Conservation (phyloP, 2,329 filamentous ascomycete species). For the Penicillium sclerotiorum region DNA sequence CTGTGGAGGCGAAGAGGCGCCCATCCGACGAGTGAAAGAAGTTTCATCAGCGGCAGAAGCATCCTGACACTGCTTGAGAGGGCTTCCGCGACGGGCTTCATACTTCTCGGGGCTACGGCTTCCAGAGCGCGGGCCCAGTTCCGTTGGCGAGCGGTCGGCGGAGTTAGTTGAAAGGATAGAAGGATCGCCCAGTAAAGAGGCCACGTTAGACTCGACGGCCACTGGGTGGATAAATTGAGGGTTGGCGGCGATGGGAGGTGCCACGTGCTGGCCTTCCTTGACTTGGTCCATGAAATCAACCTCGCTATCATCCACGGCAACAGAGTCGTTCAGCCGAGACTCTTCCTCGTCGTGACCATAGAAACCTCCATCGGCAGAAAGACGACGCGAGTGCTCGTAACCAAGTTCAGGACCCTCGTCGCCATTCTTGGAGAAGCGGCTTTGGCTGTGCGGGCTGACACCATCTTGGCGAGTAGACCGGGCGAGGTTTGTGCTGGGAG, state of each 20-base stretch:
- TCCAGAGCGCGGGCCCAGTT: conserved; percentile 27
- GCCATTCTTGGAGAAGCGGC: conserved; percentile 51
- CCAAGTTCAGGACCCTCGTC: conserved; percentile 39
- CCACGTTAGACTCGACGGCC: conserved; percentile 85
- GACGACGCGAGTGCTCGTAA: conserved; percentile 39
- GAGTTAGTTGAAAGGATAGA: conserved; percentile 67
- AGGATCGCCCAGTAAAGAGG: conserved; percentile 84
- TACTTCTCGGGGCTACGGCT: conserved; percentile 33
- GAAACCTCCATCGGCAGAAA: conserved; percentile 29
- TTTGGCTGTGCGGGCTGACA: conserved; percentile 54
- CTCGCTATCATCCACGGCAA: conserved; percentile 58
- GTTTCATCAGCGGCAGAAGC: conserved; percentile 40
- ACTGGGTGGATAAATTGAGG: conserved; percentile 73
- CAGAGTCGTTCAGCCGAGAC: conserved; percentile 47
- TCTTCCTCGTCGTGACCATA: conserved; percentile 61
- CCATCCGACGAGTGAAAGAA: conserved; percentile 43
- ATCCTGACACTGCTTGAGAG: conserved; percentile 48
- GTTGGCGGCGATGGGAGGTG: conserved; percentile 69
- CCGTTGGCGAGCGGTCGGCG: conserved; percentile 50
- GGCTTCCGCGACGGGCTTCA: conserved; percentile 44
- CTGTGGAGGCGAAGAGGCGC: conserved; percentile 56
- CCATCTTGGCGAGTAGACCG: conserved; percentile 58
- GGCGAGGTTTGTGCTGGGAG: conserved; percentile 60
- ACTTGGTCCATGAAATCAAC: conserved; percentile 60
- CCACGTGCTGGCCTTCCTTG: conserved; percentile 69